phyloP scores from a whole-genome alignment of 176 grass and related monocot species.

The Aegilops speltoides region DNA sequence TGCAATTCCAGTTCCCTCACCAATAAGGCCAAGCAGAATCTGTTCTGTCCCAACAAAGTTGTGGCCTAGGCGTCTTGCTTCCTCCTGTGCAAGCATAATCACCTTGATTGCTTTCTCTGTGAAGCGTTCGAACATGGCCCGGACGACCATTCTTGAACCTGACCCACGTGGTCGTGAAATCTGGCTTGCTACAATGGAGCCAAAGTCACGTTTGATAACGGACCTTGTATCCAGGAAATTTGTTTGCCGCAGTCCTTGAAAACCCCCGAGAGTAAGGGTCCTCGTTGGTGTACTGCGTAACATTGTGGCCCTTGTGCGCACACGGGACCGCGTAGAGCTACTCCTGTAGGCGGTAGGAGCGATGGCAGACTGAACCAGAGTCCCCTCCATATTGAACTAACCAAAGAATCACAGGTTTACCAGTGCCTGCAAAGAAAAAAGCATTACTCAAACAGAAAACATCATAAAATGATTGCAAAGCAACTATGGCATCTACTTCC shows the following conservation, averaged over 20 bases:
- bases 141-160: constrained; percentile 48
- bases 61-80: constrained; percentile 83
- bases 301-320: constrained; percentile 43
- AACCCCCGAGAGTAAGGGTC: constrained; percentile 49
- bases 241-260: constrained; percentile 58
- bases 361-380: constrained; percentile 74
- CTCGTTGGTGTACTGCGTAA: constrained; percentile 38
- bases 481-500: neutral
- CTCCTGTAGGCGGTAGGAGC: constrained; percentile 48
- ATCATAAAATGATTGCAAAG: neutral
- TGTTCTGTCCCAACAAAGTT: constrained; percentile 99
- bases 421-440: constrained; percentile 20
- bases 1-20: constrained; percentile 88
- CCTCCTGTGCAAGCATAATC: constrained; percentile 95
- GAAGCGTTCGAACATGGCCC: constrained; percentile 87
- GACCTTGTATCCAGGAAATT: constrained; percentile 53
- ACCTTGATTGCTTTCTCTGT: constrained; percentile 98
- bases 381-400: constrained; percentile 59
- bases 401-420: neutral
- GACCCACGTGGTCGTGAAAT: constrained; percentile 44
- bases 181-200: constrained; percentile 51
- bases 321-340: constrained; percentile 25
- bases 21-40: constrained; percentile 83
- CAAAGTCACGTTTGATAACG: constrained; percentile 41
- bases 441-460: neutral